Percentiles rank a stretch among this genome's conserved stretches.
Evolutionary conservation across 2,329 filamentous ascomycete species (phyloP).

Genomic region (Fusarium pilosicola): DNA sequence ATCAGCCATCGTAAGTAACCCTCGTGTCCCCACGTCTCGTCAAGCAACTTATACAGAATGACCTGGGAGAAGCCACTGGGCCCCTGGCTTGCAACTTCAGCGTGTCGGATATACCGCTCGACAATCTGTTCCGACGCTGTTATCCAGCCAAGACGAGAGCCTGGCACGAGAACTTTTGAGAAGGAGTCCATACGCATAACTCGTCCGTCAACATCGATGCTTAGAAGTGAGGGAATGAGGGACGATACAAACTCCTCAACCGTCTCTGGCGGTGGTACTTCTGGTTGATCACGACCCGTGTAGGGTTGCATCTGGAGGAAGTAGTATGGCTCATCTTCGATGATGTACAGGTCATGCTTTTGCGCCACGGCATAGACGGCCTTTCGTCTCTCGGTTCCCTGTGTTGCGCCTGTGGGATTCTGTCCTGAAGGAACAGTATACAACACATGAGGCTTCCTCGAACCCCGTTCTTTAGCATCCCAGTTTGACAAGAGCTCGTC

Average conservation of each 20-base stretch:
- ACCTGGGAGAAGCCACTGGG: constrained; percentile 87
- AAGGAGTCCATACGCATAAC: constrained; percentile 93
- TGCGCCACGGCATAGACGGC: constrained; percentile 81
- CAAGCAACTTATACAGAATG: constrained; percentile 86
- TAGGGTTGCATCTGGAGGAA: constrained; percentile 90
- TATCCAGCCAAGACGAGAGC: constrained; percentile 86
- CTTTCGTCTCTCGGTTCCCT: constrained; percentile 71
- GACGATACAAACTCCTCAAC: constrained; percentile 77
- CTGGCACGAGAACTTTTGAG: constrained; percentile 89
- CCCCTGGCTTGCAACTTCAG: constrained; percentile 85
- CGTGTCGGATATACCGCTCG: constrained; percentile 83
- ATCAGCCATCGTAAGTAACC: constrained; percentile 93
- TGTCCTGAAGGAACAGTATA: constrained; percentile 80
- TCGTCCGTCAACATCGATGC: constrained; percentile 85
- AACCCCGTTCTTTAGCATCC: constrained; percentile 57
- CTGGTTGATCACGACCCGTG: constrained; percentile 61
- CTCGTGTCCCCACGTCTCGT: constrained; percentile 92
- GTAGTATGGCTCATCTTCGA: constrained; percentile 96
- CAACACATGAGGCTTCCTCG: constrained; percentile 63
- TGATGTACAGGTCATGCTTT: constrained; percentile 85
- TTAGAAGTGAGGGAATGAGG: constrained; percentile 74
- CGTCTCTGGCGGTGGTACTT: constrained; percentile 64
- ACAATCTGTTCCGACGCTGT: constrained; percentile 87
- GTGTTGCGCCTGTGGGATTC: constrained; percentile 90
- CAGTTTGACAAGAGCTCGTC: constrained; percentile 62